phyloP scores from a whole-genome alignment of 345 rosid genomes.

The Bruguiera gymnorhiza region DNA sequence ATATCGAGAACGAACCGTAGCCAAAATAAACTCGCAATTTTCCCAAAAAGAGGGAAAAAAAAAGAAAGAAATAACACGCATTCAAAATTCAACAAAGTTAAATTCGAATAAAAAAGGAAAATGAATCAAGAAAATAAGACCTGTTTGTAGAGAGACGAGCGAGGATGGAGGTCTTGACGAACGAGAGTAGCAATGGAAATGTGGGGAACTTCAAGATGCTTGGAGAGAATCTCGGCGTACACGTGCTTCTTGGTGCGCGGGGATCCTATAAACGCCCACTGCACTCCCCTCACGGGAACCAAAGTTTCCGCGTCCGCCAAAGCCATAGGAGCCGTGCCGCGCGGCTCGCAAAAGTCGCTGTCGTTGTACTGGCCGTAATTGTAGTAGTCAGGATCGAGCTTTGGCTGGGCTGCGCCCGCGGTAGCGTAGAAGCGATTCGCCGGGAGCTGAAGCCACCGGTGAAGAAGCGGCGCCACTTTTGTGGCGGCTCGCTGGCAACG shows the following conservation, averaged over 20 bases:
- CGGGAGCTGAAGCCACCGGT: constrained; percentile 5
- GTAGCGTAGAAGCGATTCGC: constrained; percentile 10
- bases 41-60: not conserved
- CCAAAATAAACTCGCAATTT: no score
- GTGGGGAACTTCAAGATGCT: constrained; percentile 33
- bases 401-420: constrained; percentile 23
- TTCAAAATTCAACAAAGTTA: not conserved
- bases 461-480: constrained; percentile 1
- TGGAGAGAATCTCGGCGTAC: constrained; percentile 28
- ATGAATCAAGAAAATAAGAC: not conserved
- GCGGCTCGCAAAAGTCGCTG: constrained; percentile 5
- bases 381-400: constrained; percentile 25
- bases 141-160: constrained; percentile 30
- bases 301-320: constrained; percentile 16
- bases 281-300: constrained; percentile 30
- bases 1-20: no score
- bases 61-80: not conserved
- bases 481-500: not conserved
- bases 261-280: constrained; percentile 38
- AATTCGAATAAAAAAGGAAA: not conserved
- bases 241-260: constrained; percentile 34
- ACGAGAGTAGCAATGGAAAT: constrained; percentile 39
- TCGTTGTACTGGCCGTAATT: not conserved
- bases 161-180: constrained; percentile 38
- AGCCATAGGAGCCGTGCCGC: constrained; percentile 8